A percentile compares a stretch with the other conserved stretches of the same genome.
phyloP scores from a whole-genome alignment of 257 asterid genomes.

The Avicennia marina region DNA sequence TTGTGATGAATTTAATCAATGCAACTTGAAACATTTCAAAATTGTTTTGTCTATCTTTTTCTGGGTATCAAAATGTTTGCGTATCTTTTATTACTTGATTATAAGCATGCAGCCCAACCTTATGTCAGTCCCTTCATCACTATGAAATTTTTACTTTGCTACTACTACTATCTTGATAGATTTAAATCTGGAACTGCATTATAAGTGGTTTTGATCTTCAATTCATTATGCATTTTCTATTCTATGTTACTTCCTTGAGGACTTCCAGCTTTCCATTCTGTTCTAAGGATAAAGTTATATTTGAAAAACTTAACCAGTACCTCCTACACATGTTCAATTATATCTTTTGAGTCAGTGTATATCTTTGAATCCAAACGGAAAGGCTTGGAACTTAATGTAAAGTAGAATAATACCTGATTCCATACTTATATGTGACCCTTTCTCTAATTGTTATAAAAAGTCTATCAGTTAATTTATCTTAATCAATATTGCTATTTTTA shows the following conservation, averaged over 20 bases:
- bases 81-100: not conserved
- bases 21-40: not conserved
- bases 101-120: not conserved
- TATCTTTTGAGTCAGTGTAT: not conserved
- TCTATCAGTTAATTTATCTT: not conserved
- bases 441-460: not conserved
- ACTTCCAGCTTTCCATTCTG: not conserved
- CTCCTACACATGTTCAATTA: not conserved
- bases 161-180: not conserved
- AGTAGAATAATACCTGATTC: not conserved
- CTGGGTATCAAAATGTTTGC: not conserved
- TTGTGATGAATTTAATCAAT: conserved; percentile 5
- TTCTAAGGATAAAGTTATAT: not conserved
- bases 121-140: not conserved
- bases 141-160: not conserved
- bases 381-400: not conserved
- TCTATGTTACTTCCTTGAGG: not conserved
- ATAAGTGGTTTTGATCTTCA: not conserved
- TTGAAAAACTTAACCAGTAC: not conserved
- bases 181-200: not conserved
- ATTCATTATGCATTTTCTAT: not conserved
- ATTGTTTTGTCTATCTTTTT: not conserved
- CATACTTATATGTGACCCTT: not conserved
- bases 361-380: not conserved
- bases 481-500: not conserved